phyloP scores from a whole-genome alignment of 2,329 filamentous ascomycete species.

The Kalaharituber pfeilii region DNA sequence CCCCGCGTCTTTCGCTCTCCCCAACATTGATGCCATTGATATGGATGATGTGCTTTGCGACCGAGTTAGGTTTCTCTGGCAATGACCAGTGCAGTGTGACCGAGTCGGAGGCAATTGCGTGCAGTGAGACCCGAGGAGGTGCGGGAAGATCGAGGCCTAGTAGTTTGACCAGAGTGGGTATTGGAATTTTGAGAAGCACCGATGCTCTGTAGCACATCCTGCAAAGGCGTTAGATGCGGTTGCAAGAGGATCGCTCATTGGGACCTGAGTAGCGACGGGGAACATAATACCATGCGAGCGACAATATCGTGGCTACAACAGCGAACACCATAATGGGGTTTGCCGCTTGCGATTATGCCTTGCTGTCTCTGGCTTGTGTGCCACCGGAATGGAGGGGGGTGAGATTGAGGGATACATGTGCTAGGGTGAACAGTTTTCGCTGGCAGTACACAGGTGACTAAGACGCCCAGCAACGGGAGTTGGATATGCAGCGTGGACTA shows the following conservation, averaged over 20 bases:
- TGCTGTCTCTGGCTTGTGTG: too few relatives aligned
- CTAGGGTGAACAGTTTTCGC: too few relatives aligned
- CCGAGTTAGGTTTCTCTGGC: constrained; percentile 46
- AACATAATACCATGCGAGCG: constrained; percentile 32
- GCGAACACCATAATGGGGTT: constrained; percentile 34
- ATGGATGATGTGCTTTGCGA: constrained; percentile 77
- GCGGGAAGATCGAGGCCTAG: constrained; percentile 88
- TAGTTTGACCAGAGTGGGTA: constrained; percentile 76
- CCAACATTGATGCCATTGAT: constrained; percentile 88
- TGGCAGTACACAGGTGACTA: too few relatives aligned
- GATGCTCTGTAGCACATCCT: constrained; percentile 53
- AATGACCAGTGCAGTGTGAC: constrained; percentile 83
- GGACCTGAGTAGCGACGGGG: background rate
- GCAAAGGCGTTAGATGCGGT: background rate
- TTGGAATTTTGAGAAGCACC: constrained; percentile 77
- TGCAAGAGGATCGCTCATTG: background rate
- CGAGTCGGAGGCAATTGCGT: constrained; percentile 71
- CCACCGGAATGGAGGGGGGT: too few relatives aligned
- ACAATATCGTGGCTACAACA: constrained; percentile 32
- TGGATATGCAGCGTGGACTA: too few relatives aligned
- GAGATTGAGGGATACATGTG: too few relatives aligned
- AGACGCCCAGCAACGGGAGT: too few relatives aligned
- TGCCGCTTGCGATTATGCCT: too few relatives aligned
- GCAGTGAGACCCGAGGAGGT: constrained; percentile 72
- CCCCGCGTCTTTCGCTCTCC: constrained; percentile 47